These are phyloP conservation scores for Colletotrichum sp. DNA, from an alignment of 2,329 filamentous ascomycete species.

Conservation along the genomic window DNA sequence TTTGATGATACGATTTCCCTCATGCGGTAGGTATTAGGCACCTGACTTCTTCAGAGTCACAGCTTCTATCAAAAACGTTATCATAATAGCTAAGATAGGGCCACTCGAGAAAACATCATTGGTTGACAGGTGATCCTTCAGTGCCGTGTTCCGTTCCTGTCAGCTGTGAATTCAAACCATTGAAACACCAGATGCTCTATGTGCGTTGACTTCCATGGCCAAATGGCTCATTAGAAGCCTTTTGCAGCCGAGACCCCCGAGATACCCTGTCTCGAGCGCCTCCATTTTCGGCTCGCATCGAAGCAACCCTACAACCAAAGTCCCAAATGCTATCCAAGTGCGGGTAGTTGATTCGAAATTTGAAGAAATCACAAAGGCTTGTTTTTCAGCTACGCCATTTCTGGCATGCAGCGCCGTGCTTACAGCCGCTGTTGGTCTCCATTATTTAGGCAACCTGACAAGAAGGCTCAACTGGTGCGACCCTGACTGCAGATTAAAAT, in stretches of 20 bases:
- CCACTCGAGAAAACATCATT: not conserved
- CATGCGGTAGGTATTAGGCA: not conserved
- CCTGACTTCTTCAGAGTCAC: not conserved
- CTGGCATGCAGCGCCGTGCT: not conserved
- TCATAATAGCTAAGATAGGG: not conserved
- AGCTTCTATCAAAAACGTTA: not conserved
- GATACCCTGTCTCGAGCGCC: not conserved
- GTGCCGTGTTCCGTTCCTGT: not conserved
- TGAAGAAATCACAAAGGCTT: not conserved
- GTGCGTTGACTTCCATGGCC: accelerated
- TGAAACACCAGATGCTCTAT: not conserved
- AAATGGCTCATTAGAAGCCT: not conserved
- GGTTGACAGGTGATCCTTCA: not conserved
- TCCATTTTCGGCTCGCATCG: not conserved
- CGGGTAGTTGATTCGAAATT: not conserved
- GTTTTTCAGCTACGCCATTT: not conserved
- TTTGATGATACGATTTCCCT: not conserved
- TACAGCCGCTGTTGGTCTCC: not conserved
- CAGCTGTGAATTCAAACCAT: not conserved
- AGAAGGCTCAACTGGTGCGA: not conserved
- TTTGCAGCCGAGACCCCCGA: not conserved
- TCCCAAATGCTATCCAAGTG: not conserved
- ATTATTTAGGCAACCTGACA: not conserved
- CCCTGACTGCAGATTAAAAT: not conserved
- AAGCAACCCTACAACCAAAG: not conserved